These are phyloP conservation scores for Dictyophora rubrovolvata DNA, from an alignment of 768 basidiomycete genomes.

Conservation along the genomic window DNA sequence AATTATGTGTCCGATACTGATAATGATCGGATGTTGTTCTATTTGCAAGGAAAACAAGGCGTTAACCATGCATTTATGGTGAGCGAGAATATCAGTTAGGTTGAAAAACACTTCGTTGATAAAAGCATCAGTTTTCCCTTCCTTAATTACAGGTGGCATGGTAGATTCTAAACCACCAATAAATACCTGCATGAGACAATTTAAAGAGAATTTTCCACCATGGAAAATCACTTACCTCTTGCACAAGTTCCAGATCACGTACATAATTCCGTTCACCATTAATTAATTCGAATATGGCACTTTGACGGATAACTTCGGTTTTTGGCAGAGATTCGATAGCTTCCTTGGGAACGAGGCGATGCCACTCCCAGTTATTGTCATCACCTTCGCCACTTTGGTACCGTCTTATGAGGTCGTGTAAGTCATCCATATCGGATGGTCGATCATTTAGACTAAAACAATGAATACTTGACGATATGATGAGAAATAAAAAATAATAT, in stretches of 20 bases:
- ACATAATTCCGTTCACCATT: constrained; percentile 87
- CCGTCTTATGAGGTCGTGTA: constrained; percentile 37
- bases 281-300: constrained; percentile 80
- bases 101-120: constrained; percentile 81
- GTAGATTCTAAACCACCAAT: constrained; percentile 52
- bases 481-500: not conserved
- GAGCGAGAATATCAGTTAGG: constrained; percentile 50
- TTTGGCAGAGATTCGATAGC: constrained; percentile 62
- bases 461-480: not conserved
- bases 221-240: constrained; percentile 40
- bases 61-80: constrained; percentile 60
- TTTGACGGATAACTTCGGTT: constrained; percentile 76
- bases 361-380: constrained; percentile 76
- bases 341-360: constrained; percentile 62
- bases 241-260: constrained; percentile 59
- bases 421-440: not conserved
- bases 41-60: constrained; percentile 71
- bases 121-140: constrained; percentile 49
- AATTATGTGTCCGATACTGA: constrained; percentile 77
- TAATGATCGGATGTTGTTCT: constrained; percentile 77
- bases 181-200: constrained; percentile 44
- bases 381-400: constrained; percentile 60
- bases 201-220: not conserved
- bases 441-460: constrained; percentile 33
- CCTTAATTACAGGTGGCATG: constrained; percentile 55